These are phyloP conservation scores for Nitzschia inconspicua DNA, from an alignment of 108 stramenopile species.

Conservation along the genomic window DNA sequence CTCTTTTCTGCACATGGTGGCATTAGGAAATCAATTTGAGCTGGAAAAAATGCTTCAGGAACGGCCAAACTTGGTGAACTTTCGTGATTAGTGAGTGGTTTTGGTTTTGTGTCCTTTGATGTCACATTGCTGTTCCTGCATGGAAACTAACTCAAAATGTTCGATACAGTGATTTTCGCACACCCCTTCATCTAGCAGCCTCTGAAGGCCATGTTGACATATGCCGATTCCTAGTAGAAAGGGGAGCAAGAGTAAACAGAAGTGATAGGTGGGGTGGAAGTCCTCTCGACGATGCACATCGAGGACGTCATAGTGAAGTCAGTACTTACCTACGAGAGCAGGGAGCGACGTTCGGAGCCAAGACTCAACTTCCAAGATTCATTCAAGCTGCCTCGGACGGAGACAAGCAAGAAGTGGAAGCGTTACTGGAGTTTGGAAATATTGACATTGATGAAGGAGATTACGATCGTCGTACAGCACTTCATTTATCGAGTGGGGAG, in stretches of 20 bases:
- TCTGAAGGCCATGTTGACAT: slow-evolving; percentile 58
- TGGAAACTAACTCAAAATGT: too few relatives aligned
- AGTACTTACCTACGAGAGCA: slow-evolving; percentile 32
- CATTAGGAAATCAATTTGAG: slow-evolving; percentile 33
- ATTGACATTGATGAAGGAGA: slow-evolving; percentile 57
- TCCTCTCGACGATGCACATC: slow-evolving; percentile 73
- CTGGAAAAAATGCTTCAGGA: slow-evolving; percentile 18
- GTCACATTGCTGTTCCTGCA: too few relatives aligned
- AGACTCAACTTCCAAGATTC: slow-evolving; percentile 34
- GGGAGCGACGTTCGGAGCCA: slow-evolving; percentile 43
- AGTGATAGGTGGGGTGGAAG: slow-evolving; percentile 73
- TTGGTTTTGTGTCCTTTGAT: too few relatives aligned
- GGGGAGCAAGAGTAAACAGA: slow-evolving; percentile 54
- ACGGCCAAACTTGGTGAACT: slow-evolving; percentile 43
- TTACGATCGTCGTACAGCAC: slow-evolving; percentile 73
- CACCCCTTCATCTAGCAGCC: slow-evolving; percentile 59
- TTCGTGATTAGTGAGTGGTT: slow-evolving; percentile 72
- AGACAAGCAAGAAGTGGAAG: slow-evolving; percentile 47
- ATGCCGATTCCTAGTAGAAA: slow-evolving; percentile 32
- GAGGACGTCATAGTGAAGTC: slow-evolving; percentile 55
- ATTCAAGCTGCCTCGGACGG: slow-evolving; percentile 55
- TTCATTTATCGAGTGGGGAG: slow-evolving; percentile 63
- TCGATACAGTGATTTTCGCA: slow-evolving; percentile 67
- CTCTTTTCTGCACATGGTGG: slow-evolving; percentile 57
- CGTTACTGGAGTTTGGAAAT: slow-evolving; percentile 25